A percentile compares a stretch with the other conserved stretches of the same genome.
Conservation (phyloP, 2,329 filamentous ascomycete species). For the Colletotrichum nymphaeae region DNA sequence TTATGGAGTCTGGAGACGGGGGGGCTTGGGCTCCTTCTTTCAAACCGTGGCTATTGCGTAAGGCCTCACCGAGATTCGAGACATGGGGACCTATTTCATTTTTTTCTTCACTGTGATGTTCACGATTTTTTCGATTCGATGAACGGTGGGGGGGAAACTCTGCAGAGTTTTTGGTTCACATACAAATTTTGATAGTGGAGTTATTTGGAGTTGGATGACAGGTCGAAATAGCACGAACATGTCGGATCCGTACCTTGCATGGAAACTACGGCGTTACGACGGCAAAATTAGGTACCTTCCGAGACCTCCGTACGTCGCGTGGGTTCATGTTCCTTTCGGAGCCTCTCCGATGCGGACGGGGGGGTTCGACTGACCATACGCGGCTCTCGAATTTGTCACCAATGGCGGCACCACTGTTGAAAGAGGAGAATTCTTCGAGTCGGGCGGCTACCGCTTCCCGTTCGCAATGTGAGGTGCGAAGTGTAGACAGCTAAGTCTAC, state of each 20-base stretch:
- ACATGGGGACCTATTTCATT: neutral
- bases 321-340: neutral
- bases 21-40: neutral
- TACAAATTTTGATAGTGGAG: neutral
- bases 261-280: constrained; percentile 8
- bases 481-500: neutral
- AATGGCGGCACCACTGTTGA: too few relatives aligned
- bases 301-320: constrained; percentile 4
- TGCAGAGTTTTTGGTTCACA: neutral
- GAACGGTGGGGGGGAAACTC: neutral
- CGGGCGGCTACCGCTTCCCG: neutral
- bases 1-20: constrained; percentile 39
- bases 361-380: neutral
- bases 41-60: constrained; percentile 11
- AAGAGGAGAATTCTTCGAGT: neutral
- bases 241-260: constrained; percentile 6
- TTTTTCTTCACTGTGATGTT: neutral
- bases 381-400: neutral
- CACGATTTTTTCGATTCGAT: neutral
- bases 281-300: constrained; percentile 25
- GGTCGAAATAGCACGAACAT: neutral
- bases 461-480: neutral
- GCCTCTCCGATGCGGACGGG: neutral
- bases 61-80: constrained; percentile 4
- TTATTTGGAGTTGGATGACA: neutral